phyloP scores from a whole-genome alignment of 2,329 filamentous ascomycete genomes.

The Cladosporium sp. region DNA sequence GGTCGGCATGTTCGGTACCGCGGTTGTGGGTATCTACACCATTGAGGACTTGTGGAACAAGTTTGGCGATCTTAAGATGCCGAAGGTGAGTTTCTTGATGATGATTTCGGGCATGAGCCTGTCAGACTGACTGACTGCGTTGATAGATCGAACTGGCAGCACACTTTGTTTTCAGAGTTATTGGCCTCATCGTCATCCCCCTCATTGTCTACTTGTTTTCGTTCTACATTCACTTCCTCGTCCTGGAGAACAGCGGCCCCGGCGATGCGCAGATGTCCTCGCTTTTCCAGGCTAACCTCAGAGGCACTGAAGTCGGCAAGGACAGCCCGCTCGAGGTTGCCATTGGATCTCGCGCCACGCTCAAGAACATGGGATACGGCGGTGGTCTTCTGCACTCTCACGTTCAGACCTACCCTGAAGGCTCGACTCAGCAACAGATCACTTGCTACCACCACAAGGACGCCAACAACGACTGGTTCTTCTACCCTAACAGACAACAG shows the following conservation, averaged over 20 bases:
- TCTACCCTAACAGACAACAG: constrained; percentile 86
- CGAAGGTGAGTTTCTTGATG: constrained; percentile 54
- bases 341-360: constrained; percentile 79
- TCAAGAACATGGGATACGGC: constrained; percentile 99
- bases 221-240: constrained; percentile 90
- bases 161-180: constrained; percentile 74
- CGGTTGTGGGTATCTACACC: constrained; percentile 92
- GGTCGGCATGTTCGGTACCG: constrained; percentile 93
- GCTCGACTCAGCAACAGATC: constrained; percentile 90
- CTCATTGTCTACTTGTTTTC: constrained; percentile 91
- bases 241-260: constrained; percentile 88
- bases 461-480: constrained; percentile 99
- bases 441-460: constrained; percentile 99
- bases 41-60: constrained; percentile 97
- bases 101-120: no score
- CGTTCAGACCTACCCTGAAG: constrained; percentile 92
- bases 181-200: constrained; percentile 85
- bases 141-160: constrained; percentile 61
- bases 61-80: constrained; percentile 92
- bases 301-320: constrained; percentile 88
- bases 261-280: constrained; percentile 99
- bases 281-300: constrained; percentile 94
- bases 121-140: constrained; percentile 19
- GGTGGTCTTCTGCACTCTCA: constrained; percentile 95
- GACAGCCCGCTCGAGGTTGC: constrained; percentile 92